These are phyloP conservation scores for Xylaria sp. DNA, from an alignment of 2,329 filamentous ascomycete genomes.

Conservation along the genomic window DNA sequence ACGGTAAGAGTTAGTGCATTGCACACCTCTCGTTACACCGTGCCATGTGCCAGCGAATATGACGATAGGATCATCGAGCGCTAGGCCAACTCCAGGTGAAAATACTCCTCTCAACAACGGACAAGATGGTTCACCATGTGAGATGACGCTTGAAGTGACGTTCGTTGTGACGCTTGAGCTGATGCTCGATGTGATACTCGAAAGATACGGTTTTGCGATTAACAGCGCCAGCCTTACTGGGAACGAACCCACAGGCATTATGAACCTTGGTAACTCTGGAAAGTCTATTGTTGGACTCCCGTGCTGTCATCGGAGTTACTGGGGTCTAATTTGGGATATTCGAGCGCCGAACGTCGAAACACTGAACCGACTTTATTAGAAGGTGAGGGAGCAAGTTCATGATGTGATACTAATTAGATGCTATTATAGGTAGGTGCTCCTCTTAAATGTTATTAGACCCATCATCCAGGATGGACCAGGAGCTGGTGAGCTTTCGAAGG, in stretches of 20 bases:
- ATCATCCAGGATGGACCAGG: not conserved
- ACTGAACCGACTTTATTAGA: not conserved
- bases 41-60: constrained; percentile 9
- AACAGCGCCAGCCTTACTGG: not conserved
- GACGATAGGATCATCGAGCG: constrained; percentile 32
- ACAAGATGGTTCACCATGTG: constrained; percentile 14
- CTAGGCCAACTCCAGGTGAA: constrained; percentile 14
- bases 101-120: not conserved
- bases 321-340: constrained; percentile 4
- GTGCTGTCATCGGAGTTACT: not conserved
- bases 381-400: constrained; percentile 19
- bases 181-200: not conserved
- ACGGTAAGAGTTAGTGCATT: not conserved
- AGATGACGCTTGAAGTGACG: constrained; percentile 32
- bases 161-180: not conserved
- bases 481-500: constrained; percentile 8
- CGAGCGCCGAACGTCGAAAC: not conserved
- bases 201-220: not conserved
- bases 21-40: not conserved
- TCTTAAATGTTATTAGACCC: constrained; percentile 13
- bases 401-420: constrained; percentile 4
- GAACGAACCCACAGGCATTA: not conserved
- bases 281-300: not conserved
- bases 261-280: too few relatives aligned
- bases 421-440: not conserved